A percentile compares a stretch with the other conserved stretches of the same genome.
Conservation (phyloP, 768 basidiomycete genomes). For the Dioszegia aurantiaca region DNA sequence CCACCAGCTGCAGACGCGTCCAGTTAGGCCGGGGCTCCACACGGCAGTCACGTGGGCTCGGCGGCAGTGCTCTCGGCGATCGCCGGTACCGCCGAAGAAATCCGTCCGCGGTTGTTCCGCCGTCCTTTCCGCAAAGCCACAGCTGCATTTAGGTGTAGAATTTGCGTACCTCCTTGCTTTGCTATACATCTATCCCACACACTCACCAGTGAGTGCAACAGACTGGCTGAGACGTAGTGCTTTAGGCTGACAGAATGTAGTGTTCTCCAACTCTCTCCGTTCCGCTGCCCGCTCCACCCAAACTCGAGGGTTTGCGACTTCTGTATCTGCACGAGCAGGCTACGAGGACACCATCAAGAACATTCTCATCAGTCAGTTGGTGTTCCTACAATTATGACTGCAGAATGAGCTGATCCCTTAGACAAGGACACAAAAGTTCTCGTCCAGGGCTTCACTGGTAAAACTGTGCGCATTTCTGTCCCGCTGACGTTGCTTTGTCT, state of each 20-base stretch:
- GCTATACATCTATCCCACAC: background rate
- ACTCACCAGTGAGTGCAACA: background rate
- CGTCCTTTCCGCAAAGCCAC: background rate
- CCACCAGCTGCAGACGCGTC: background rate
- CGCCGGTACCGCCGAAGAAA: constrained; percentile 8
- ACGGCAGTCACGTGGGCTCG: too few species aligned
- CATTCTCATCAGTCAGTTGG: constrained; percentile 64
- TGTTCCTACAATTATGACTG: background rate
- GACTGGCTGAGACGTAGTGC: background rate
- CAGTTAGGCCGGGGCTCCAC: too few species aligned
- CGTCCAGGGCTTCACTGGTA: constrained; percentile 81
- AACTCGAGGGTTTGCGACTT: constrained; percentile 72
- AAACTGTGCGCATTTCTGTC: constrained; percentile 68
- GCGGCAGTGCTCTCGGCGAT: background rate
- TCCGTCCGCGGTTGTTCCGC: constrained; percentile 3
- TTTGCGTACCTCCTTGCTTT: background rate
- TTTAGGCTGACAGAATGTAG: background rate
- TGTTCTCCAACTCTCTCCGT: constrained; percentile 34
- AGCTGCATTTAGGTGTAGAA: background rate
- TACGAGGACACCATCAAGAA: constrained; percentile 90
- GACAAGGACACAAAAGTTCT: constrained; percentile 89
- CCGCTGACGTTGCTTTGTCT: background rate
- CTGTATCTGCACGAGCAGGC: constrained; percentile 63
- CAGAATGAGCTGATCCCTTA: constrained; percentile 13
- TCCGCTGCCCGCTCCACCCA: constrained; percentile 34